These are phyloP conservation scores for Taphrina flavorubra DNA, from an alignment of 1,139 yeast genomes.

Conservation along the genomic window DNA sequence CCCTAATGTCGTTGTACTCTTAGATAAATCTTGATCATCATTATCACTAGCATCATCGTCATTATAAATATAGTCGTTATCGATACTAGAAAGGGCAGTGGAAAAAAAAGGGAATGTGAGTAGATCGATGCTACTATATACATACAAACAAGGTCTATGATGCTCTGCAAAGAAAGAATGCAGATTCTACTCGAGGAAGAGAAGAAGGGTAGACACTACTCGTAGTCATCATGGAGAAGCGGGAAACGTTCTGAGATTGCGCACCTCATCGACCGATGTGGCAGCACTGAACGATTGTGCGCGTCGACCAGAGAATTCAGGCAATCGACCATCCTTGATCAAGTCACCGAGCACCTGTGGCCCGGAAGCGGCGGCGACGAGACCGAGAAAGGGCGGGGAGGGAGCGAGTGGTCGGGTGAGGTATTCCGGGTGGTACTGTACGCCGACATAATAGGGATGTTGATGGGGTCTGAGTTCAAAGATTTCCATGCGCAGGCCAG, in stretches of 20 bases:
- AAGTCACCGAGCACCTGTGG: conserved; percentile 36
- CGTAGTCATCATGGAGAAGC: conserved; percentile 9
- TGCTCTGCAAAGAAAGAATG: too few species aligned
- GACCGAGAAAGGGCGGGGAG: conserved; percentile 92
- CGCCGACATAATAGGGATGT: conserved; percentile 91
- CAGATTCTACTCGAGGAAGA: neutral
- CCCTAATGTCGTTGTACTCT: conserved; percentile 1
- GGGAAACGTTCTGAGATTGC: conserved; percentile 18
- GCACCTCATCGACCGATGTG: conserved; percentile 19
- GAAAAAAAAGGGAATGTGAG: neutral
- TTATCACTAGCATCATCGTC: neutral
- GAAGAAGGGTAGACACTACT: neutral
- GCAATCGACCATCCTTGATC: conserved; percentile 27
- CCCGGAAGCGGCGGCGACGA: conserved; percentile 72
- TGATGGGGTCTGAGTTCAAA: conserved; percentile 65
- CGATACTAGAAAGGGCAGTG: too few species aligned
- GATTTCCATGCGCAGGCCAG: conserved; percentile 90
- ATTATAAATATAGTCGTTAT: too few species aligned
- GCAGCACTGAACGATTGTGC: conserved; percentile 26
- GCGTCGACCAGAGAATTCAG: conserved; percentile 35
- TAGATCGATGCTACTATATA: too few species aligned
- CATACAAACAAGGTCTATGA: too few species aligned
- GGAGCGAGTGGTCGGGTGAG: conserved; percentile 95
- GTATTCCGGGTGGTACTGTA: conserved; percentile 98
- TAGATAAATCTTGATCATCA: neutral